Evolutionary conservation across 1,139 yeast species (phyloP).

Genomic region (Pichia terricola): DNA sequence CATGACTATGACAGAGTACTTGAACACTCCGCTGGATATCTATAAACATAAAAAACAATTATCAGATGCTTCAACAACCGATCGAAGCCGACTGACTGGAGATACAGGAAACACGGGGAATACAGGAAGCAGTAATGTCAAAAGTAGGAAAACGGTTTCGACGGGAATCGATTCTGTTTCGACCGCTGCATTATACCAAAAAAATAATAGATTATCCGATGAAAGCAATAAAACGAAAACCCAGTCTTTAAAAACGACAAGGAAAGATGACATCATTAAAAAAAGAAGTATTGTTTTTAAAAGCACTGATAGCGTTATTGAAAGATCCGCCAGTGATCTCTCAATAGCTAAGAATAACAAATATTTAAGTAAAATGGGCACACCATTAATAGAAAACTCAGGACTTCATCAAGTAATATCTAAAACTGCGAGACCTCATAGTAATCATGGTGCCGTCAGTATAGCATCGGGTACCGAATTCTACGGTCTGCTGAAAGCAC

Average conservation of each 20-base stretch:
- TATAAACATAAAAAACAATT: slow-evolving; percentile 9
- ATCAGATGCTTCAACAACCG: slow-evolving; percentile 3
- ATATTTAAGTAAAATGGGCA: slow-evolving; percentile 5
- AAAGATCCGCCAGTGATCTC: neutral
- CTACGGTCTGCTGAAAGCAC: slow-evolving; percentile 12
- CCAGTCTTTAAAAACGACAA: slow-evolving; percentile 5
- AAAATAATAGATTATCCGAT: neutral
- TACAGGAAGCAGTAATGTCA: neutral
- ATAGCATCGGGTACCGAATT: slow-evolving; percentile 20
- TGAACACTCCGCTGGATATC: slow-evolving; percentile 12
- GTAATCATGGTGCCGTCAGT: slow-evolving; percentile 20
- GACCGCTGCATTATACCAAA: slow-evolving; percentile 3
- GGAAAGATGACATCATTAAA: slow-evolving; percentile 6
- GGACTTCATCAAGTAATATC: neutral
- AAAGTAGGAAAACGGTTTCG: neutral
- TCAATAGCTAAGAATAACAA: neutral
- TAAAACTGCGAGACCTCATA: slow-evolving; percentile 9
- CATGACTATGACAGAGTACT: slow-evolving; percentile 11
- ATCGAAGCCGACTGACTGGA: slow-evolving; percentile 3
- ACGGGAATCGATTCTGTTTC: slow-evolving; percentile 2
- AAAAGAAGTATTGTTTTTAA: slow-evolving; percentile 1
- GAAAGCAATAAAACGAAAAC: neutral
- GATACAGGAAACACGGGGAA: neutral
- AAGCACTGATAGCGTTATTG: neutral
- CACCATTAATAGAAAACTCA: slow-evolving; percentile 2